phyloP scores from a whole-genome alignment of 2,329 filamentous ascomycete genomes.

The Xylaria sp. region DNA sequence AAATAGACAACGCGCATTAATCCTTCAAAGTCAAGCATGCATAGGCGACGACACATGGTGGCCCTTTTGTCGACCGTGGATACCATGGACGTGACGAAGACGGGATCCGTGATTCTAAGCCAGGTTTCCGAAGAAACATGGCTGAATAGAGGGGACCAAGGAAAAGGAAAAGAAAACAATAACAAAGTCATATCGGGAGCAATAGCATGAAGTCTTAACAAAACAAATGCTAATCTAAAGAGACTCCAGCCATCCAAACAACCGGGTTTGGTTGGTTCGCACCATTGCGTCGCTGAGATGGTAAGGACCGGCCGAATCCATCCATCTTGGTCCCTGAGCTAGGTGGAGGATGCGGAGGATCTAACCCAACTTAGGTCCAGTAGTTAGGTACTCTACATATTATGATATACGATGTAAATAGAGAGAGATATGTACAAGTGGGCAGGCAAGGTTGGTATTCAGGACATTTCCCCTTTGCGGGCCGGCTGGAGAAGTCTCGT shows the following conservation, averaged over 20 bases:
- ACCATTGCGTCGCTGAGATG: not conserved
- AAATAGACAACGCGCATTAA: too few species aligned
- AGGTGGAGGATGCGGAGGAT: too few species aligned
- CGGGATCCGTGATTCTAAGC: not conserved
- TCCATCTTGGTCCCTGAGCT: not conserved
- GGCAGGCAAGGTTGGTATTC: not conserved
- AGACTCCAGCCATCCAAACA: not conserved
- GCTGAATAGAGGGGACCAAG: not conserved
- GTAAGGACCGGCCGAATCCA: not conserved
- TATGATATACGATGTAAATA: too few species aligned
- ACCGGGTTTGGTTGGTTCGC: too few species aligned
- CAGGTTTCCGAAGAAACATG: not conserved
- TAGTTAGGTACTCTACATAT: too few species aligned
- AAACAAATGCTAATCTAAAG: conserved; percentile 10
- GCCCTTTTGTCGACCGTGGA: not conserved
- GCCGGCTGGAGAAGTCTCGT: not conserved
- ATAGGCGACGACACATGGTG: too few species aligned
- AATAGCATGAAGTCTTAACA: conserved; percentile 16
- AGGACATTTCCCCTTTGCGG: conserved; percentile 14
- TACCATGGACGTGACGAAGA: not conserved
- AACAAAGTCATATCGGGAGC: conserved; percentile 1
- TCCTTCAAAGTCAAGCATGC: too few species aligned
- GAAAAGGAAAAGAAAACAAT: not conserved
- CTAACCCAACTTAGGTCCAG: too few species aligned
- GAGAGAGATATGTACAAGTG: too few species aligned